Percentiles rank a stretch among this genome's conserved stretches.
Evolutionary conservation across 2,329 filamentous ascomycete genomes (phyloP).

Genomic region (Volutella citrinella): DNA sequence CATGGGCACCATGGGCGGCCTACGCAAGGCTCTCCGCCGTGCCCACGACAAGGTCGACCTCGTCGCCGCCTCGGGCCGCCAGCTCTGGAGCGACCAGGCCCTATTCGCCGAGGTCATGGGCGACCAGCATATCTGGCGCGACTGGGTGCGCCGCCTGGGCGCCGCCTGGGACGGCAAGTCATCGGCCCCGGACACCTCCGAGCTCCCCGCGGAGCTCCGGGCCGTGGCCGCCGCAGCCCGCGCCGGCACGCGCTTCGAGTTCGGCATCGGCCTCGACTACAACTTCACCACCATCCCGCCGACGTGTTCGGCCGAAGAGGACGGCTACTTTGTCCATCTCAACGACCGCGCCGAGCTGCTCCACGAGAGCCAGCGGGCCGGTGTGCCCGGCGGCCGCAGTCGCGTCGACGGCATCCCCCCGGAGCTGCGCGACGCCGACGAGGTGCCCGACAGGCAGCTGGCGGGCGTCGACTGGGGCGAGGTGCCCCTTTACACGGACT

Average conservation of each 20-base stretch:
- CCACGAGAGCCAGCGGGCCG: conserved; percentile 25
- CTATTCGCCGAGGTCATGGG: conserved; percentile 37
- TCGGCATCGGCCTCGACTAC: conserved; percentile 38
- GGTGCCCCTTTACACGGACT: conserved; percentile 34
- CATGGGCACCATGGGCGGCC: conserved; percentile 31
- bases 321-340: conserved; percentile 32
- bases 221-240: conserved; percentile 27
- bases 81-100: conserved; percentile 38
- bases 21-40: conserved; percentile 23
- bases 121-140: conserved; percentile 36
- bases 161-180: conserved; percentile 30
- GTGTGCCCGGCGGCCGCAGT: conserved; percentile 26
- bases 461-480: conserved; percentile 27
- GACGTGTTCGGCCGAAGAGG: conserved; percentile 35
- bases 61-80: conserved; percentile 26
- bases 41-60: conserved; percentile 28
- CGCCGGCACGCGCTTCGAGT: conserved; percentile 31
- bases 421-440: conserved; percentile 20
- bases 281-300: conserved; percentile 35
- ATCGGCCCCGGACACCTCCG: conserved; percentile 10
- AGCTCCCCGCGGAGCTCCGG: conserved; percentile 17
- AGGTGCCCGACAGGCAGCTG: conserved; percentile 11
- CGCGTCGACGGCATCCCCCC: conserved; percentile 26
- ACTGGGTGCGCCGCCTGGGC: conserved; percentile 27
- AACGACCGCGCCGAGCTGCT: conserved; percentile 20